Conservation (phyloP, 805 yeast species). For the Pichia eremophila region DNA sequence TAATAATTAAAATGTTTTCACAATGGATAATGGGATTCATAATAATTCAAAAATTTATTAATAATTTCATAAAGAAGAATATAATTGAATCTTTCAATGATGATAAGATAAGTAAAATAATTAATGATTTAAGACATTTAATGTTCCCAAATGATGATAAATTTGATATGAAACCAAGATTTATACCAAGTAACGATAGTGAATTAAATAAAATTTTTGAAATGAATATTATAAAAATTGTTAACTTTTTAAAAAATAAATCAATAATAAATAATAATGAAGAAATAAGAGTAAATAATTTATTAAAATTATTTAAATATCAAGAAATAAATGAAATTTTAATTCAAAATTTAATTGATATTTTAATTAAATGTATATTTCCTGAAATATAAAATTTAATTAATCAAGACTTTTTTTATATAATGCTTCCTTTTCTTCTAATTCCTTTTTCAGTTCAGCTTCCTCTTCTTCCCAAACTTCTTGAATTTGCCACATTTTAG, state of each 20-base stretch:
- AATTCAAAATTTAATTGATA: slow-evolving; percentile 6
- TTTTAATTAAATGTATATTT: slow-evolving; percentile 3
- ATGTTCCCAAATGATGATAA: slow-evolving; percentile 22
- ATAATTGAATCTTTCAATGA: slow-evolving; percentile 18
- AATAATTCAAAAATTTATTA: slow-evolving; percentile 5
- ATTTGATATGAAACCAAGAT: slow-evolving; percentile 23
- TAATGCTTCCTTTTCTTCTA: not conserved
- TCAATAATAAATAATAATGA: not conserved
- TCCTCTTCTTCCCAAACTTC: slow-evolving; percentile 31
- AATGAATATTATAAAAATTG: slow-evolving; percentile 8
- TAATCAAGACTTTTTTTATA: not conserved
- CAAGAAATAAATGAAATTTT: slow-evolving; percentile 6
- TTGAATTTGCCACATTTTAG: slow-evolving; percentile 85
- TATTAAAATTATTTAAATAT: slow-evolving; percentile 2
- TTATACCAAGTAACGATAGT: slow-evolving; percentile 21
- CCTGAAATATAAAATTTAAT: slow-evolving; percentile 4
- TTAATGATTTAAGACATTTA: slow-evolving; percentile 17
- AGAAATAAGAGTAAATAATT: not conserved
- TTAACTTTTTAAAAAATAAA: not conserved
- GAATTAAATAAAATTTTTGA: slow-evolving; percentile 16
- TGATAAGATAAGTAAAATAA: slow-evolving; percentile 7
- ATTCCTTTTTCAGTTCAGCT: not conserved
- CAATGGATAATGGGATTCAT: not conserved
- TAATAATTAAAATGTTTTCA: slow-evolving; percentile 2
- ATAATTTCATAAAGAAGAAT: slow-evolving; percentile 20